Evolutionary conservation across 2,329 filamentous ascomycete genomes (phyloP).

Genomic region (Sporothrix mexicana): DNA sequence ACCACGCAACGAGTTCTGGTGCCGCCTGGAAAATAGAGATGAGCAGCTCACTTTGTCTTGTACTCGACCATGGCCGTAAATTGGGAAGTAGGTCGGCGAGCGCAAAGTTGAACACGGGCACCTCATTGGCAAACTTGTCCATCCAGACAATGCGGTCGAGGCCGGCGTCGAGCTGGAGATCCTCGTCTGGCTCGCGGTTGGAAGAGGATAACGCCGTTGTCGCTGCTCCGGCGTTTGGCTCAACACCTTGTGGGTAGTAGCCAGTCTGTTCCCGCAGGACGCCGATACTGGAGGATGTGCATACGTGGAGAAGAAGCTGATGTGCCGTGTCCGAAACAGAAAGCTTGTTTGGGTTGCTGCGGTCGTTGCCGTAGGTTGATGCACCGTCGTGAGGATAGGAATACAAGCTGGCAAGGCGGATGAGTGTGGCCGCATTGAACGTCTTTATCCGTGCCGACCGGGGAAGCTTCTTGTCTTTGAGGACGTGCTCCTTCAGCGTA

Average conservation of each 20-base stretch:
- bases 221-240: slow-evolving; percentile 54
- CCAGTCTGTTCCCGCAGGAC: slow-evolving; percentile 77
- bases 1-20: slow-evolving; percentile 86
- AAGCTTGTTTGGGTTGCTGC: slow-evolving; percentile 48
- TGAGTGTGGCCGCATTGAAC: slow-evolving; percentile 75
- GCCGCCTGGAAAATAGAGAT: slow-evolving; percentile 78
- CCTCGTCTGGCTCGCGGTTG: slow-evolving; percentile 48
- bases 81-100: slow-evolving; percentile 79
- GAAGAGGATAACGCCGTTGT: not conserved
- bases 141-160: slow-evolving; percentile 74
- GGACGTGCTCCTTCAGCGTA: slow-evolving; percentile 70
- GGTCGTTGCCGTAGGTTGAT: slow-evolving; percentile 47
- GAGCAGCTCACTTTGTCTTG: slow-evolving; percentile 80
- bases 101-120: slow-evolving; percentile 79
- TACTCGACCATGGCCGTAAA: slow-evolving; percentile 81
- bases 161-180: slow-evolving; percentile 58
- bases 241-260: slow-evolving; percentile 78
- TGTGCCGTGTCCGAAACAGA: slow-evolving; percentile 73
- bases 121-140: slow-evolving; percentile 67
- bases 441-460: slow-evolving; percentile 75
- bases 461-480: slow-evolving; percentile 76
- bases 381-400: slow-evolving; percentile 67
- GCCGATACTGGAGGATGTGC: slow-evolving; percentile 74
- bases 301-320: slow-evolving; percentile 74
- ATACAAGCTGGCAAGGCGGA: slow-evolving; percentile 75